Base-by-base conservation (phyloP, 2,329 filamentous ascomycete species). In the Alternaria arborescens region DNA sequence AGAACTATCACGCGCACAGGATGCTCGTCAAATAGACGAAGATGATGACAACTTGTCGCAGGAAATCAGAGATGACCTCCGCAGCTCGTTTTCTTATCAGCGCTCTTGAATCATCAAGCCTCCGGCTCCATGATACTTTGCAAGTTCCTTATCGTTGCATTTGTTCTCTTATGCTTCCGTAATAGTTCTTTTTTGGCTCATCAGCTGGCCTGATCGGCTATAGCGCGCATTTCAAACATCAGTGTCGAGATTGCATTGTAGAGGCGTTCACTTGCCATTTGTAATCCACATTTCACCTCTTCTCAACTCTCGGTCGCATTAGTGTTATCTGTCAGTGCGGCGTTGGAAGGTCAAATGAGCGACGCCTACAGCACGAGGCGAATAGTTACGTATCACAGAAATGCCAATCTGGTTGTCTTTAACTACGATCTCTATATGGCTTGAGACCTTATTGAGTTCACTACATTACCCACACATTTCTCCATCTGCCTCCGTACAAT, bases 1-100 rank as follows among this genome's bases (percentile, higher is more conserved):
- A 18, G 68, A 69, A 2, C 53, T 75, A 20, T 64, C 68, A 14
- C 60, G 54, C 22, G 48, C 52, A 11, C 36, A 53, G 22, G 63
- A 70, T 47, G 42, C 58, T 10, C 24, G 22, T 41, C 53, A 59
- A 5, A 56, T 55, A 20, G 44, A 56, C 34, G 32, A 41, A 28
- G 64, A 67, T 24, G 52, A 61, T 10, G 55, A 60, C 47, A 57
- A 61, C 50, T 16, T 71, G 14, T 61, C 60, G 4, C 58, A 70
- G 32, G 57, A 70, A 10, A 48, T 66, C 22, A 55, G 61, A 28
- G 32, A 57, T 52, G 66, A 64, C 26, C 38, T 66, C 18, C 62
- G 65, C 22, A 58, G 60, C 18, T 65, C 65, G 18, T 60, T 62
- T 55, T 66, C 70, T 48, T 67, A 68, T 57, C 65, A 61, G 42